phyloP scores from a whole-genome alignment of 192 early-diverging fungal genomes.

The Dimargaris xerosporica region DNA sequence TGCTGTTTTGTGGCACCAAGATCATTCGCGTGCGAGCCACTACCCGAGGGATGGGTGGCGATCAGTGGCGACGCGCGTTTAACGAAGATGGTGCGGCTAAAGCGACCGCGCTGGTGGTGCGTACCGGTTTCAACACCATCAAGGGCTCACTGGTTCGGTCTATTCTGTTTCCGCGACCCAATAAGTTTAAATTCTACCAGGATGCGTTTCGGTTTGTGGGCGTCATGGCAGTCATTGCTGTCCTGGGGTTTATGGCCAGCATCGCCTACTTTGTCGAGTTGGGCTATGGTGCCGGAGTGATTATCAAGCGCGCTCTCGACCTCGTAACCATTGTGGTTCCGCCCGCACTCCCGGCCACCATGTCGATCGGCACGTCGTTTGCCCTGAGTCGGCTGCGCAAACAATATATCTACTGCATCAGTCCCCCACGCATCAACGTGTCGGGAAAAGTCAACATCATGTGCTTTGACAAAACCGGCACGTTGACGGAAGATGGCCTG shows the following conservation, averaged over 20 bases:
- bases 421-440: slow-evolving; percentile 85
- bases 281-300: slow-evolving; percentile 46
- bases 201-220: slow-evolving; percentile 96
- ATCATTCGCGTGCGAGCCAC: slow-evolving; percentile 63
- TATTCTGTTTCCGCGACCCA: slow-evolving; percentile 93
- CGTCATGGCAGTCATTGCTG: slow-evolving; percentile 69
- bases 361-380: slow-evolving; percentile 95
- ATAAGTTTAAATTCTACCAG: slow-evolving; percentile 92
- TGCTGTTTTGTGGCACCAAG: slow-evolving; percentile 85
- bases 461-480: slow-evolving; percentile 99
- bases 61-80: slow-evolving; percentile 24
- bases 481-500: slow-evolving; percentile 88
- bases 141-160: slow-evolving; percentile 91
- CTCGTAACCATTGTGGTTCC: slow-evolving; percentile 94
- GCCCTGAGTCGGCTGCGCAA: slow-evolving; percentile 73
- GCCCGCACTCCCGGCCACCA: slow-evolving; percentile 90
- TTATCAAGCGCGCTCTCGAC: slow-evolving; percentile 85
- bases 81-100: slow-evolving; percentile 21
- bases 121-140: slow-evolving; percentile 91
- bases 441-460: slow-evolving; percentile 92
- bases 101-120: slow-evolving; percentile 69
- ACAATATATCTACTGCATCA: slow-evolving; percentile 79
- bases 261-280: slow-evolving; percentile 78
- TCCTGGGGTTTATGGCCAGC: slow-evolving; percentile 72
- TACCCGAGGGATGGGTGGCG: slow-evolving; percentile 23